These are phyloP conservation scores for Pseudocercospora pini-densiflorae DNA, from an alignment of 2,329 filamentous ascomycete genomes.

Conservation along the genomic window DNA sequence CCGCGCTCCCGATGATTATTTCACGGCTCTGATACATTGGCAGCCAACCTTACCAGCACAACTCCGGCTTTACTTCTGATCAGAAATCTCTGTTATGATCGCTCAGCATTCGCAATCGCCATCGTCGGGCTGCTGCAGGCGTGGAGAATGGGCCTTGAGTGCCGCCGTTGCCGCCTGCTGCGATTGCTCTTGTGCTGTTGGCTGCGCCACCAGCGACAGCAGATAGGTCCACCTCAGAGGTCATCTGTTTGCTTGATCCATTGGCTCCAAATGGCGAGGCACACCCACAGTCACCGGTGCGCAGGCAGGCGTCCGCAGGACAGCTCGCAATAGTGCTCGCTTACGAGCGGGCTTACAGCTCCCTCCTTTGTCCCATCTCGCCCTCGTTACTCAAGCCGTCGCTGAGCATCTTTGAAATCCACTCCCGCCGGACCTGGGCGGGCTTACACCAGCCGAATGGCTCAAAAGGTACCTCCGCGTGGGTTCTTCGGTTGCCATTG, in stretches of 20 bases:
- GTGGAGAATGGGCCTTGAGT: slow-evolving; percentile 6
- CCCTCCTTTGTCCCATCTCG: slow-evolving; percentile 1
- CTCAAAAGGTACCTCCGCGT: slow-evolving; percentile 3
- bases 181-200: slow-evolving; percentile 5
- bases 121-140: slow-evolving; percentile 7
- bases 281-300: slow-evolving; percentile 19
- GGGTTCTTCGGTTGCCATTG: slow-evolving; percentile 8
- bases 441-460: slow-evolving; percentile 11
- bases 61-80: slow-evolving; percentile 1
- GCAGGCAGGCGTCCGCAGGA: slow-evolving; percentile 14
- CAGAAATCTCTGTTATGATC: slow-evolving; percentile 1
- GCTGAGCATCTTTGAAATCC: background rate
- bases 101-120: slow-evolving; percentile 2
- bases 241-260: slow-evolving; percentile 29
- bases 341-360: slow-evolving; percentile 23
- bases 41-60: background rate
- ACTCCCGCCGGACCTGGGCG: background rate
- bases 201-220: slow-evolving; percentile 21
- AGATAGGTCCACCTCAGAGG: slow-evolving; percentile 15
- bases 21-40: background rate
- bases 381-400: background rate
- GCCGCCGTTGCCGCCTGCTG: background rate
- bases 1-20: background rate
- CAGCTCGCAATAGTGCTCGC: slow-evolving; percentile 14
- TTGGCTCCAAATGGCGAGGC: slow-evolving; percentile 24